Evolutionary conservation across 2,329 filamentous ascomycete species (phyloP).

Genomic region (Pestalotiopsis sp.): DNA sequence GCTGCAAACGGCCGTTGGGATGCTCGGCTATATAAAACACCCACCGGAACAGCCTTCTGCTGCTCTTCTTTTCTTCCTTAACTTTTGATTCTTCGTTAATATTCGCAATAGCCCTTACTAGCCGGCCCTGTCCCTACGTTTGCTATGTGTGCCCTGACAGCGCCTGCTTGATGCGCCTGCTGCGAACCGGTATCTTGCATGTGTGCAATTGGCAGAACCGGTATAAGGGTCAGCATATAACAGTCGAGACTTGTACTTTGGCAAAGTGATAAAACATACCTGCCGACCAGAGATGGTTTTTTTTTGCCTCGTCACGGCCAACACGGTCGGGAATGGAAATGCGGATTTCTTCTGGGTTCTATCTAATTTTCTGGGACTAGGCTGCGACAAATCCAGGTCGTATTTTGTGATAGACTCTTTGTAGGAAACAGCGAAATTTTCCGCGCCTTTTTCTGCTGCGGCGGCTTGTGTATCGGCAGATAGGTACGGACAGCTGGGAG

Average conservation of each 20-base stretch:
- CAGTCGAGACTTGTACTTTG: neutral
- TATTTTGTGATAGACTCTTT: neutral
- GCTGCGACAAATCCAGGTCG: neutral
- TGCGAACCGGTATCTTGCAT: neutral
- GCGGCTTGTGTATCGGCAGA: too few relatives aligned
- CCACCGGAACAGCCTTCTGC: too few relatives aligned
- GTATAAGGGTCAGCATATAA: neutral
- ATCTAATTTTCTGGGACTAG: neutral
- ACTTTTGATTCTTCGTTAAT: too few relatives aligned
- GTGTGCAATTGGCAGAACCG: neutral
- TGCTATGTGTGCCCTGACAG: too few relatives aligned
- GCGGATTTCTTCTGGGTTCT: neutral
- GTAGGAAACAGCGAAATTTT: neutral
- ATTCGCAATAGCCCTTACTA: too few relatives aligned
- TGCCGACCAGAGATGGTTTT: neutral
- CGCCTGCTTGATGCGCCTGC: conserved; percentile 7
- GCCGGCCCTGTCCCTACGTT: too few relatives aligned
- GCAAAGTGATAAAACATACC: neutral
- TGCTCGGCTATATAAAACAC: too few relatives aligned
- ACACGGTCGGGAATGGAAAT: neutral
- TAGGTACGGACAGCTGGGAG: too few relatives aligned
- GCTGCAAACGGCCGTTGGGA: too few relatives aligned
- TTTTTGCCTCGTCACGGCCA: neutral
- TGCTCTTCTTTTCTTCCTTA: too few relatives aligned
- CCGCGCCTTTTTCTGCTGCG: too few relatives aligned